Base-by-base conservation (phyloP, 768 basidiomycete genomes). In the Pholiota conissans region DNA sequence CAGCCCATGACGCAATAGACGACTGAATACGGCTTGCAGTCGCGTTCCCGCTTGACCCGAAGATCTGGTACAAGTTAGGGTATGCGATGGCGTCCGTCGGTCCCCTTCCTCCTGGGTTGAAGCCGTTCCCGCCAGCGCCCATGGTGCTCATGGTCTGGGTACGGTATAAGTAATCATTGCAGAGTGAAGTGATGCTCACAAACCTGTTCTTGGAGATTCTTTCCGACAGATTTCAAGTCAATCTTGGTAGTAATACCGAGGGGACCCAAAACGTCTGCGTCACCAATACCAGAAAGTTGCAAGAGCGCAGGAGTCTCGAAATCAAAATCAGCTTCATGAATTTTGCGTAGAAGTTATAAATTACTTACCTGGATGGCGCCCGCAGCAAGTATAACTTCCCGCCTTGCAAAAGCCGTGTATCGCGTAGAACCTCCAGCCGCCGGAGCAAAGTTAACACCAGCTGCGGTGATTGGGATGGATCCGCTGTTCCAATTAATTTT, bases 261-360 rank as follows among this genome's bases (percentile, higher is more conserved):
- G 1, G 76, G 70, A 0, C 63, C 64, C 0, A 86, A 77, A 20
- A 80, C 40, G 9, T 66, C 65, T 0, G 79, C 68, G 64, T 84
- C 81, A 2, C 84, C 85, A 55, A 86, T 79, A 0, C 84, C 85
- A 11, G 83, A 85, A 1, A 82, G 75, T 65, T 84, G 81, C 13
- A 83, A 73, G 9, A 83, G 70, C 1, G 72, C 73, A 3, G 81
- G 81, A 0, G 77, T 76, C 74, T 79, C n/a, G n/a, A n/a, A 34
- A 45, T n/a, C n/a, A n/a, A 16, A 10, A 45, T 20, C 51, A 29
- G 2, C 24, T 16, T 42, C 26, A 18, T 20, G 13, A 2, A 50
- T 35, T 13, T 7, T 51, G 9, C 11, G 10, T 8, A 7, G 4
- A 13, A 6, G 13, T 35, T 18, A 49, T 37, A 50, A 11, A 29